Evolutionary conservation across 805 yeast genomes (phyloP), one percentile per base, ranked within the genome.

Genomic region (Teunomyces kruisii): DNA sequence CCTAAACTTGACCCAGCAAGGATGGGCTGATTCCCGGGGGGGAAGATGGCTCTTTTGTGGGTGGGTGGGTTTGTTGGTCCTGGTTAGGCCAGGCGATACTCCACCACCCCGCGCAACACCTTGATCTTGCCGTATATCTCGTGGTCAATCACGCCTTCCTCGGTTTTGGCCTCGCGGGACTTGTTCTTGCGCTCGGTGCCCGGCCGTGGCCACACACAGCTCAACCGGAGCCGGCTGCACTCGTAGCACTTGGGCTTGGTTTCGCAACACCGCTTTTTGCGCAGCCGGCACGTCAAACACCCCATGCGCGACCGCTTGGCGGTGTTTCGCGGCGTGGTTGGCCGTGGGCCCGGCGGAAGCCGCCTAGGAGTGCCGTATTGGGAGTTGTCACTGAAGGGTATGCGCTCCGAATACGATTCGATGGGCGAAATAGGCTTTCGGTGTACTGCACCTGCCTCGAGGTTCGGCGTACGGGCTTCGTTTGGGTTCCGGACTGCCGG

Each of bases 191-290:
- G 79, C 58, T 80, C 86, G 9, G 76, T 72, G 6, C 91, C 92
- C 0, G 90, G 88, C 13, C 61, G 62, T 14, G 95, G 94, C 86
- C 92, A 87, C 19, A 74, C 68, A 58, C 96, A 87, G 43, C 72
- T 76, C 40, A 86, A 68, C 9, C 80, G 72, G 19, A 87, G 69
- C 42, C 94, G 66, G n/a, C 63, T 51, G 61, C 95, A 87, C 54
- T 86, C 90, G 1, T 69, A 59, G 56, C 96, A 87, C 19, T 61
- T 61, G 3, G 95, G 95, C 44, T 74, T 74, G 1, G 74, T 67
- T 58, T 87, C 94, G 56, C 88, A 85, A 52, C 95, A 87, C 44
- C 90, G 74, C 59, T 86, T 87, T 70, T 87, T 87, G 19, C 96
- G 65, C 47, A 78, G 79, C 37, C 94, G 76, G 54, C 96, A 87